These are phyloP conservation scores for Heliocybe sulcata DNA, from an alignment of 1,284 basidiomycete species.

Conservation along the genomic window DNA sequence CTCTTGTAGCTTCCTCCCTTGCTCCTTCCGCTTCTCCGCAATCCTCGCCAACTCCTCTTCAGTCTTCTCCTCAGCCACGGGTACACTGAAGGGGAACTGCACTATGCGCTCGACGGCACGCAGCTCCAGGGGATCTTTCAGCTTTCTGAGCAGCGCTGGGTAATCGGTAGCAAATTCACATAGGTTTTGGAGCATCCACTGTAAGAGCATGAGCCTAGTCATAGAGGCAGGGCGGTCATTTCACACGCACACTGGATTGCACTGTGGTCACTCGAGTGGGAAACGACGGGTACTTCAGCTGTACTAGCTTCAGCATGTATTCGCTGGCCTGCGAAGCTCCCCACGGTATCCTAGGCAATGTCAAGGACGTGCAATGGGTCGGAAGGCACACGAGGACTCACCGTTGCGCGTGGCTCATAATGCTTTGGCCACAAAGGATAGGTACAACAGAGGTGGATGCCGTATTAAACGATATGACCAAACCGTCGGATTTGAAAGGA, in stretches of 20 bases:
- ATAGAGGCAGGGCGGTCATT: background rate
- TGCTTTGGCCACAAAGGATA: slow-evolving; percentile 70
- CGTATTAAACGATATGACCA: slow-evolving; percentile 81
- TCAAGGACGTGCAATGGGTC: background rate
- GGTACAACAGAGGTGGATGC: slow-evolving; percentile 86
- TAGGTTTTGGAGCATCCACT: slow-evolving; percentile 89
- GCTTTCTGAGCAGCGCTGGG: slow-evolving; percentile 50
- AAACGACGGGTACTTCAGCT: slow-evolving; percentile 95
- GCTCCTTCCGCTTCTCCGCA: slow-evolving; percentile 77
- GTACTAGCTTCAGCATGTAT: slow-evolving; percentile 86
- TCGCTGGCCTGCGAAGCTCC: slow-evolving; percentile 88
- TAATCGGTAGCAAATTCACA: slow-evolving; percentile 87
- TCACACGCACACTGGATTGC: slow-evolving; percentile 45
- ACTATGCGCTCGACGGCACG: slow-evolving; percentile 67
- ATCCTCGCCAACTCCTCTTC: slow-evolving; percentile 80
- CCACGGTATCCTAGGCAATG: slow-evolving; percentile 80
- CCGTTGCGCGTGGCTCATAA: slow-evolving; percentile 83
- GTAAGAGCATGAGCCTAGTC: slow-evolving; percentile 1
- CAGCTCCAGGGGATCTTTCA: slow-evolving; percentile 60
- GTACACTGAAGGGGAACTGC: slow-evolving; percentile 78
- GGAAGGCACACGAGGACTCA: slow-evolving; percentile 22
- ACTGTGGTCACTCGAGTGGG: slow-evolving; percentile 48
- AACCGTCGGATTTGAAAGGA: slow-evolving; percentile 57
- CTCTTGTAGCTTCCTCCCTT: slow-evolving; percentile 86
- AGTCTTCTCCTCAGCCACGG: slow-evolving; percentile 78